These are phyloP conservation scores for Rhododendron griersonianum DNA, from an alignment of 148 eudicot genomes.

Conservation along the genomic window DNA sequence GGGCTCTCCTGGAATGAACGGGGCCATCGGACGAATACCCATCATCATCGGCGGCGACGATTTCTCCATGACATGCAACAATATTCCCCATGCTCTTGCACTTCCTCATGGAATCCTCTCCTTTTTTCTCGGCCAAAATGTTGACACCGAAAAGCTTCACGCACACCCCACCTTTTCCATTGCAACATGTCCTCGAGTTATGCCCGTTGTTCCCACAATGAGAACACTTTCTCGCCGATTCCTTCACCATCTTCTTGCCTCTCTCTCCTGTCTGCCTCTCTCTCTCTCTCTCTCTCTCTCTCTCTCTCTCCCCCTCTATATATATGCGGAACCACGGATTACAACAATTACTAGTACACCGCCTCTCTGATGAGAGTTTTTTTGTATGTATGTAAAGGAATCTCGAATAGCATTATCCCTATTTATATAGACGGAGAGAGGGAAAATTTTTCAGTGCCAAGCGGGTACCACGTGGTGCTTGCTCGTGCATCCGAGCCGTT, in stretches of 20 bases:
- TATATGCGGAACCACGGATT: not conserved
- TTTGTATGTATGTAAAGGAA: not conserved
- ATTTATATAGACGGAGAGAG: not conserved
- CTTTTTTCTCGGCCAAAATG: constrained; percentile 5
- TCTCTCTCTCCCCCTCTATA: not conserved
- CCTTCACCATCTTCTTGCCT: constrained; percentile 18
- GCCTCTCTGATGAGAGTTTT: not conserved
- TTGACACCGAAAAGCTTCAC: constrained; percentile 28
- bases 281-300: too few species aligned
- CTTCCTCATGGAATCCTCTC: constrained; percentile 23
- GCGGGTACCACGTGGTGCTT: too few species aligned
- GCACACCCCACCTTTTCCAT: not conserved
- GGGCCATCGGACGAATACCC: constrained; percentile 29
- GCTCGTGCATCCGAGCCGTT: too few species aligned
- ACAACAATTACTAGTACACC: not conserved
- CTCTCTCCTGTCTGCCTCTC: not conserved
- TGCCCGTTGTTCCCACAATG: constrained; percentile 31
- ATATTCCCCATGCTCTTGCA: constrained; percentile 29
- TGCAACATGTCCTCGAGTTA: constrained; percentile 16
- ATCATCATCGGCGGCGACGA: not conserved
- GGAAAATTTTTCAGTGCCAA: too few species aligned
- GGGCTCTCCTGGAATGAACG: constrained; percentile 7
- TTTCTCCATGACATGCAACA: not conserved
- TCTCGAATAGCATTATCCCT: not conserved
- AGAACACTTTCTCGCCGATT: constrained; percentile 15